These are phyloP conservation scores for Pneumocystis wakefieldiae DNA, from an alignment of 1,139 yeast genomes.

Conservation along the genomic window DNA sequence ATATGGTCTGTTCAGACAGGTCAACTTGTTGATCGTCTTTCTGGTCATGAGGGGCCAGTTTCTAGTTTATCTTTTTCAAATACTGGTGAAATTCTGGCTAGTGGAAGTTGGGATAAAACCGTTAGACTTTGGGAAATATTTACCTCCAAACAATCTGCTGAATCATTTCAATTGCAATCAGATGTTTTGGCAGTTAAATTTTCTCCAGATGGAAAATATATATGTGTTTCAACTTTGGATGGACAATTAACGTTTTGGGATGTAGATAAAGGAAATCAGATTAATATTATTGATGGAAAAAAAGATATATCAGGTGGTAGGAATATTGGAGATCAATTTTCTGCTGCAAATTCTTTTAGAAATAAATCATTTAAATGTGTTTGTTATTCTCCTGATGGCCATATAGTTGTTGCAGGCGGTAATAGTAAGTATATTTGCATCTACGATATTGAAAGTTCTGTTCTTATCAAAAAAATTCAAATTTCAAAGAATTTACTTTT, in stretches of 20 bases:
- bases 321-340: slow-evolving; percentile 63
- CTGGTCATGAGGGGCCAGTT: slow-evolving; percentile 95
- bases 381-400: slow-evolving; percentile 79
- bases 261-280: slow-evolving; percentile 64
- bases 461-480: slow-evolving; percentile 60
- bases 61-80: slow-evolving; percentile 74
- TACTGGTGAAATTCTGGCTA: slow-evolving; percentile 66
- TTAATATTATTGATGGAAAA: slow-evolving; percentile 71
- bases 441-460: slow-evolving; percentile 80
- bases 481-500: slow-evolving; percentile 81
- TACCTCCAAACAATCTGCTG: slow-evolving; percentile 62
- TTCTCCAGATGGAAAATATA: slow-evolving; percentile 83
- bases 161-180: slow-evolving; percentile 70
- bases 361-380: slow-evolving; percentile 72
- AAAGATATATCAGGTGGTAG: slow-evolving; percentile 83
- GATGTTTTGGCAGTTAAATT: slow-evolving; percentile 76
- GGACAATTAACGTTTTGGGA: slow-evolving; percentile 81
- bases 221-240: slow-evolving; percentile 77
- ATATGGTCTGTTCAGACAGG: slow-evolving; percentile 98
- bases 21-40: slow-evolving; percentile 66
- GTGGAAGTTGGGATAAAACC: slow-evolving; percentile 95
- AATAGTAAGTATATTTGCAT: slow-evolving; percentile 80
- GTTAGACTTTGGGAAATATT: slow-evolving; percentile 87
- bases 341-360: slow-evolving; percentile 65
- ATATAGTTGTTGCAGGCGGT: slow-evolving; percentile 80